Base-by-base conservation (phyloP, 495 filamentous ascomycete genomes). In the Neurospora sublineolata region DNA sequence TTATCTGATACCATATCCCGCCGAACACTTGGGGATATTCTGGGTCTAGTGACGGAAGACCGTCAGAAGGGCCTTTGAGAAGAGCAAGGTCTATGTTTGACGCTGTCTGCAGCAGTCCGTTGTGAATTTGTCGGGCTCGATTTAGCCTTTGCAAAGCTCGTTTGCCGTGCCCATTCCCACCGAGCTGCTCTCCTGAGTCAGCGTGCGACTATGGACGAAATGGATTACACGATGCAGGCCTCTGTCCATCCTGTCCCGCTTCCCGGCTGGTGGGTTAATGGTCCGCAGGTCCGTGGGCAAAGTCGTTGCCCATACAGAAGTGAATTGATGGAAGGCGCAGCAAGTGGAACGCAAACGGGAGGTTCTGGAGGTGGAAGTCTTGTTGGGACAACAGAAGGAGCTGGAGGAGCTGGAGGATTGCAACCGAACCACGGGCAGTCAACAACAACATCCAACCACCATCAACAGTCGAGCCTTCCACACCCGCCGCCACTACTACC, bases 161-260 rank as follows among this genome's bases (percentile, higher is more conserved):
- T 64, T 64, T 64, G 52, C 27, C 33, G 52, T 30, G 7, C 7
- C 10, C 12, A 16, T 33, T 33, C 52, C 18, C 12, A 9, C 14
- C 27, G 6, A 64, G 12, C 27, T 33, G 12, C 52, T 33, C 52
- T 33, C 42, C 14, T 18, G 30, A 33, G 27, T 64, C 52, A 64
- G 30, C 52, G 52, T 27, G 68, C 11, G 14, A 36, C 52, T 67
- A 71, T 71, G 52, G 70, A 71, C 20, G 70, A 71, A 40, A 71
- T 71, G 70, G 70, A 71, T 37, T 71, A 71, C 70, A 40, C 52
- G 70, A 68, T 71, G 70, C 70, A 68, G 37, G 27, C 46, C 16
- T 36, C 41, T 40, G 37, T 40, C 16, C 37, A 70, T 36, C 69
- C 70, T 30, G 52, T 64, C 52, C 52, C 52, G 23, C 52, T 64